Evolutionary conservation across 2,329 filamentous ascomycete genomes (phyloP).

Genomic region (Trichoderma sp.): DNA sequence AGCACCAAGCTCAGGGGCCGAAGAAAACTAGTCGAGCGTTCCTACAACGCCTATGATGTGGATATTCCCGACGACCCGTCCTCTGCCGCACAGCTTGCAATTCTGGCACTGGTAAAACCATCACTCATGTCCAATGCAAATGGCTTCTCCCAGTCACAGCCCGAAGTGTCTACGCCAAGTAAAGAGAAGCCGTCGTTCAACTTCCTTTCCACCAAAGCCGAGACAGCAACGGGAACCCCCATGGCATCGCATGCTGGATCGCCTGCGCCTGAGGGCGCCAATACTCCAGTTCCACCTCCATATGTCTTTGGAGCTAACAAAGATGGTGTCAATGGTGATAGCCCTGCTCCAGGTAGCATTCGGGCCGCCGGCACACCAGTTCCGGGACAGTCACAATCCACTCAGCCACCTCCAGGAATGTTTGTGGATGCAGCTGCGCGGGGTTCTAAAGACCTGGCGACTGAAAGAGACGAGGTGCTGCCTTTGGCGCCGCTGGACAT

Average conservation of each 20-base stretch:
- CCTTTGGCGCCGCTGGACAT: conserved; percentile 82
- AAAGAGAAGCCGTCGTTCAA: conserved; percentile 66
- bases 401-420: conserved; percentile 43
- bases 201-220: conserved; percentile 61
- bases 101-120: conserved; percentile 59
- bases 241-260: conserved; percentile 84
- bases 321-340: conserved; percentile 47
- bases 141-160: conserved; percentile 42
- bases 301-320: conserved; percentile 54
- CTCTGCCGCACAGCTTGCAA: conserved; percentile 76
- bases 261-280: conserved; percentile 73
- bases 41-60: conserved; percentile 90
- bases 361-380: conserved; percentile 49
- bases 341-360: conserved; percentile 52
- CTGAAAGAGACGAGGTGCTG: conserved; percentile 75
- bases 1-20: conserved; percentile 74
- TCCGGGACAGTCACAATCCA: conserved; percentile 34
- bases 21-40: conserved; percentile 78
- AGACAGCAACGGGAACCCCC: conserved; percentile 72
- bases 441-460: conserved; percentile 54
- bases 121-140: conserved; percentile 50
- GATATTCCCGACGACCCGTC: conserved; percentile 83
- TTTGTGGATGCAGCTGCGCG: conserved; percentile 53
- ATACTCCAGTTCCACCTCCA: conserved; percentile 62
- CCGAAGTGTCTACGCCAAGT: conserved; percentile 56